Evolutionary conservation across 2,329 filamentous ascomycete genomes (phyloP).

Genomic region (Macroventuria anomochaeta): DNA sequence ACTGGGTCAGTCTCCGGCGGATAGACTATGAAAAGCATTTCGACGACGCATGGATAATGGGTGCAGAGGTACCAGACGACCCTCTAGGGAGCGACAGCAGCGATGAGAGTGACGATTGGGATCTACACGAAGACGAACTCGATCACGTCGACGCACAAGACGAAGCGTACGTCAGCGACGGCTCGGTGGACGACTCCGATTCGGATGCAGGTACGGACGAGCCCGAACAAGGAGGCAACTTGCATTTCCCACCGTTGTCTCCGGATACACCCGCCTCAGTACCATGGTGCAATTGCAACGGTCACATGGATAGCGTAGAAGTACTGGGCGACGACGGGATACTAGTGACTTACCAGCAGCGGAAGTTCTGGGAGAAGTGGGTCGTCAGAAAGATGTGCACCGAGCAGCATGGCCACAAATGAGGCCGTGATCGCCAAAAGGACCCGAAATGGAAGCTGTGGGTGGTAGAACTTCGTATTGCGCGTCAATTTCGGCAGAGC

Average conservation of each 20-base stretch:
- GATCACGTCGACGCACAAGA: slow-evolving; percentile 38
- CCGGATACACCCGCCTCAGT: slow-evolving; percentile 56
- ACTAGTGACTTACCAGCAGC: slow-evolving; percentile 55
- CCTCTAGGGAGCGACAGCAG: slow-evolving; percentile 54
- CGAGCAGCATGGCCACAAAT: slow-evolving; percentile 51
- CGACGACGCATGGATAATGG: slow-evolving; percentile 55
- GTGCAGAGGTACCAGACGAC: slow-evolving; percentile 58
- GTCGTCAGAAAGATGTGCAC: slow-evolving; percentile 56
- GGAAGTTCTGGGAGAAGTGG: slow-evolving; percentile 65
- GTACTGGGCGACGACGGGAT: slow-evolving; percentile 58
- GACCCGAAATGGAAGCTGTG: background rate
- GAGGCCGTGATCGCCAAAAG: slow-evolving; percentile 15
- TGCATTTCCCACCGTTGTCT: slow-evolving; percentile 55
- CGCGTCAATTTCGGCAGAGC: background rate
- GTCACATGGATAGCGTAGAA: slow-evolving; percentile 51
- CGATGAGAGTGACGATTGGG: slow-evolving; percentile 46
- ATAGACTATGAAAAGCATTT: slow-evolving; percentile 66
- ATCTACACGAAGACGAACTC: slow-evolving; percentile 42
- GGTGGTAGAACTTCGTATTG: background rate
- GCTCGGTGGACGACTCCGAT: slow-evolving; percentile 42
- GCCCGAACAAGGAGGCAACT: slow-evolving; percentile 48
- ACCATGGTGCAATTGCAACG: slow-evolving; percentile 56
- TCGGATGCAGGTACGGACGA: slow-evolving; percentile 46
- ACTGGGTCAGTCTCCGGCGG: slow-evolving; percentile 67
- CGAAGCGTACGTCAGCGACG: slow-evolving; percentile 44